Evolutionary conservation across 768 basidiomycete genomes (phyloP), one percentile per base, ranked within the genome.

Genomic region (Pleurotus ostreatus): DNA sequence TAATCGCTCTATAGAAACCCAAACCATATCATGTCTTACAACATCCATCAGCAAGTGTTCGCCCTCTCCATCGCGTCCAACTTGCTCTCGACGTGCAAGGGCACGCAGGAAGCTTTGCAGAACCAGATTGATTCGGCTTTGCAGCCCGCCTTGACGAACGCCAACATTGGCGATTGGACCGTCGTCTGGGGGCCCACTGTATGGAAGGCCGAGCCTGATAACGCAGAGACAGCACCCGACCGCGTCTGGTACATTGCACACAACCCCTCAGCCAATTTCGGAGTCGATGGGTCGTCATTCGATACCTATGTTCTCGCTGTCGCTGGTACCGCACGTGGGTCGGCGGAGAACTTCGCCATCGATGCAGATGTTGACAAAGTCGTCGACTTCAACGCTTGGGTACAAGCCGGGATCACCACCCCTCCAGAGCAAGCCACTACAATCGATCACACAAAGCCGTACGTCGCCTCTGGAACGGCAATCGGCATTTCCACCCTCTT

Each of bases 321-420:
- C 25, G 38, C 55, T 1, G 55, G 55, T 8, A 55, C 55, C 1
- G 55, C 44, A 9, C 6, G 8, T 3, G 34, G 46, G 15, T 55
- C 55, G 22, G 1, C 26, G 5, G 26, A 34, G 12, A 26, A 55
- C 23, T 13, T 30, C 25, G 9, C 2, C 2, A 45, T 34, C 18
- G 46, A 55, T 46, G n/a, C 11, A 15, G 18, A 48, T 34, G 55
- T 55, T 13, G 30, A 13, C 43, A 15, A 16, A 22, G 34, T 55
- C n/a, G 55, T 46, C 20, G 55, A 55, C 26, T 55, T 55, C 37
- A 48, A 55, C 16, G 40, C 40, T n/a, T 55, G 55, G 55, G 12
- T 47, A 47, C n/a, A 46, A 16, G 12, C 4, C 12, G 55, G 55
- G 4, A 30, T 55, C 15, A 15, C 15, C n/a, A 55, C 25, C 11